A percentile compares a stretch with the other conserved stretches of the same genome.
Evolutionary conservation across 2,329 filamentous ascomycete genomes (phyloP).

Genomic region (Beauveria rudraprayagi): DNA sequence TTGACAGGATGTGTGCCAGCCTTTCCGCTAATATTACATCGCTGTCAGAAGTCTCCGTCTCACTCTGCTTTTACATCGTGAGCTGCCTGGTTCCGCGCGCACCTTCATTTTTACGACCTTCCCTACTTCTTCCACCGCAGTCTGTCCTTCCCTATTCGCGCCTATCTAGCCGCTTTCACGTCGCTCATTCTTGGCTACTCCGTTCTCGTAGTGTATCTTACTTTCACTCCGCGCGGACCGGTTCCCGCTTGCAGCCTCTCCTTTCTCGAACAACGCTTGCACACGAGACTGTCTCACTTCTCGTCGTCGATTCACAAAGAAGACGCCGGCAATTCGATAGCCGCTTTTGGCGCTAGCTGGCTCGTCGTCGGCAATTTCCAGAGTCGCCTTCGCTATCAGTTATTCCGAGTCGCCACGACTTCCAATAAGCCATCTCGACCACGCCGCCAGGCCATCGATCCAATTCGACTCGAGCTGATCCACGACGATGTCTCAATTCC

Average conservation of each 20-base stretch:
- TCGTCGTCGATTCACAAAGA: neutral
- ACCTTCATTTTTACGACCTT: slow-evolving; percentile 4
- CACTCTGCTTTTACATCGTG: slow-evolving; percentile 3
- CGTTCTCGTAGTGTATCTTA: neutral
- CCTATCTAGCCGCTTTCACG: slow-evolving; percentile 1
- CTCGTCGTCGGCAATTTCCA: neutral
- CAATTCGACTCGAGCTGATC: neutral
- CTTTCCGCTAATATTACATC: neutral
- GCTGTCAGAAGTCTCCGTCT: neutral
- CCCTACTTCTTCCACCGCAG: neutral
- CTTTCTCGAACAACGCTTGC: neutral
- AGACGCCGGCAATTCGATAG: neutral
- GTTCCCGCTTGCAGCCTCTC: neutral
- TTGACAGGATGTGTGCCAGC: too few species aligned
- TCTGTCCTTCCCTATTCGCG: slow-evolving; percentile 1
- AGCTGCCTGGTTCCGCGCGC: slow-evolving; percentile 3
- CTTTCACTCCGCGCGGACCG: neutral
- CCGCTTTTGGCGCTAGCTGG: neutral
- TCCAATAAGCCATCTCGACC: neutral
- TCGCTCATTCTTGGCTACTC: neutral
- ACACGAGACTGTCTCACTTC: neutral
- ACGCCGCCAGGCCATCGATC: neutral
- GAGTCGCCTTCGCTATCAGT: neutral
- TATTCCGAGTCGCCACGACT: neutral
- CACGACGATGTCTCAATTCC: neutral